Evolutionary conservation across 352 stramenopile species (phyloP).

Genomic region (Pythium sukuiense): DNA sequence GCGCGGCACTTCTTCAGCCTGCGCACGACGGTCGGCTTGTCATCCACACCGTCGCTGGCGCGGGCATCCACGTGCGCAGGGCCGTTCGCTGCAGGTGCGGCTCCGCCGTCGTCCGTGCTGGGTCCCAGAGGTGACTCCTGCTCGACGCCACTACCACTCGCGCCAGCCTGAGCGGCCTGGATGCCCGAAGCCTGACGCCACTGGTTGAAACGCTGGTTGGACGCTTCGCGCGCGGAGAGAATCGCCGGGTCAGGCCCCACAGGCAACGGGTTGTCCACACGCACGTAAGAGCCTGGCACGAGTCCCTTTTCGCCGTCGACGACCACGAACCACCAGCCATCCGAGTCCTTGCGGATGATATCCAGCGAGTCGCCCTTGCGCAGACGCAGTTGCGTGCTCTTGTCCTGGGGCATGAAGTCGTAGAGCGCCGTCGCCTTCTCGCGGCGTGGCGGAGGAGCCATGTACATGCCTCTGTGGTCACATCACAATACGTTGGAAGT

Average conservation of each 20-base stretch:
- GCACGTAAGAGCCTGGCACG: constrained; percentile 75
- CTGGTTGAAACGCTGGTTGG: constrained; percentile 73
- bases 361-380: constrained; percentile 70
- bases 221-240: constrained; percentile 66
- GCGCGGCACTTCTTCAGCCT: constrained; percentile 75
- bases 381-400: constrained; percentile 63
- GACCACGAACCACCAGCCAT: constrained; percentile 85
- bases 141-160: neutral
- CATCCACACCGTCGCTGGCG: constrained; percentile 44
- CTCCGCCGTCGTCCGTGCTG: constrained; percentile 5
- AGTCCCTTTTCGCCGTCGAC: constrained; percentile 78
- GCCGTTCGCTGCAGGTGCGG: neutral
- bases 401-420: constrained; percentile 74
- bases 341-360: constrained; percentile 78
- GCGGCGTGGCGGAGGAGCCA: constrained; percentile 22
- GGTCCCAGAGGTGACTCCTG: neutral
- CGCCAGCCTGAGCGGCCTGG: neutral
- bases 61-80: constrained; percentile 49
- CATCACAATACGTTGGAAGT: neutral
- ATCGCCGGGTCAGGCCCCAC: constrained; percentile 59
- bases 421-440: constrained; percentile 75
- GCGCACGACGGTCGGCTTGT: constrained; percentile 70
- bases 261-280: constrained; percentile 64
- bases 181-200: constrained; percentile 28
- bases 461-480: constrained; percentile 18